phyloP scores from a whole-genome alignment of 768 basidiomycete genomes.

The Paxillus involutus region DNA sequence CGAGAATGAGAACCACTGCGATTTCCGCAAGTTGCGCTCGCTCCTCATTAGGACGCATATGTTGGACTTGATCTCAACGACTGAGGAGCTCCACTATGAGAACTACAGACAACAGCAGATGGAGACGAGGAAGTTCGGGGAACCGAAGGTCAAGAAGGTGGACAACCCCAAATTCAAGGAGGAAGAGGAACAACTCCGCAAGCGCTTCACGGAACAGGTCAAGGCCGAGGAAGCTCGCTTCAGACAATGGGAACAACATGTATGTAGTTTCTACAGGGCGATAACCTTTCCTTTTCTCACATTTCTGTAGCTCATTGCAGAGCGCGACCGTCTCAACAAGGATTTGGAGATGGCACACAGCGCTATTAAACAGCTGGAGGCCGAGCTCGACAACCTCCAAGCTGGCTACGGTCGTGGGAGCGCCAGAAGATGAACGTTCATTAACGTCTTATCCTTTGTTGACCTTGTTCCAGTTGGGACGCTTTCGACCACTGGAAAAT shows the following conservation, averaged over 20 bases:
- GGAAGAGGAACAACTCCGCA: slow-evolving; percentile 94
- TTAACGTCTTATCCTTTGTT: background rate
- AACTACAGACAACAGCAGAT: slow-evolving; percentile 98
- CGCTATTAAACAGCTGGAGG: slow-evolving; percentile 87
- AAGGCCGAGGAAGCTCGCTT: slow-evolving; percentile 97
- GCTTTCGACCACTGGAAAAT: slow-evolving; percentile 5
- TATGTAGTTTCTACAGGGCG: slow-evolving; percentile 37
- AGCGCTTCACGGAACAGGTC: slow-evolving; percentile 99
- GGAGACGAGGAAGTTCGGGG: slow-evolving; percentile 99
- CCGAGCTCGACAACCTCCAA: slow-evolving; percentile 87
- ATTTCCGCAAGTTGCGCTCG: slow-evolving; percentile 96
- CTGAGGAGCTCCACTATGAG: slow-evolving; percentile 96
- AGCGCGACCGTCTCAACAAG: slow-evolving; percentile 98
- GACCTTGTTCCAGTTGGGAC: slow-evolving; percentile 5
- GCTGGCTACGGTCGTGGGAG: slow-evolving; percentile 77
- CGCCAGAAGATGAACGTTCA: slow-evolving; percentile 27
- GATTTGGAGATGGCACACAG: slow-evolving; percentile 93
- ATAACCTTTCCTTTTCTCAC: slow-evolving; percentile 17
- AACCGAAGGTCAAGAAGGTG: slow-evolving; percentile 96
- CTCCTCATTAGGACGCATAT: slow-evolving; percentile 97
- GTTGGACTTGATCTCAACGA: slow-evolving; percentile 95
- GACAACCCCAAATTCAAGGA: slow-evolving; percentile 99
- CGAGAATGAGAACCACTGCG: slow-evolving; percentile 99
- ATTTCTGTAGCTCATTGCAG: slow-evolving; percentile 83
- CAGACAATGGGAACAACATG: slow-evolving; percentile 99